phyloP scores from a whole-genome alignment of 805 yeast genomes.

The Debaryomyces castellii region DNA sequence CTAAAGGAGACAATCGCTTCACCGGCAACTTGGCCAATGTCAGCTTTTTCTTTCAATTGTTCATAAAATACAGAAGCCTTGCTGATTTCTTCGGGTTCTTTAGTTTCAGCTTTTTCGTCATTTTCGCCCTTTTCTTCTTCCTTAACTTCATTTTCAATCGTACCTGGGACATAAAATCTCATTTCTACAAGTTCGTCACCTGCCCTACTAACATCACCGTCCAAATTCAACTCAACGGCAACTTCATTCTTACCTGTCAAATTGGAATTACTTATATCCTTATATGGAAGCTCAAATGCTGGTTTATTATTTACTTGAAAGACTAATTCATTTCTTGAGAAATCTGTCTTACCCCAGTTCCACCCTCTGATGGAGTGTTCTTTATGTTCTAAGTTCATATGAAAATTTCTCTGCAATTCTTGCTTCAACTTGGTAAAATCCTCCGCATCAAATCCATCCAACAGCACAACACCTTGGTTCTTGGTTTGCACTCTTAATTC shows the following conservation, averaged over 20 bases:
- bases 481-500: conserved; percentile 88
- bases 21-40: conserved; percentile 91
- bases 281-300: conserved; percentile 85
- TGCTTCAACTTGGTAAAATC: conserved; percentile 80
- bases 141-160: conserved; percentile 49
- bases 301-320: conserved; percentile 88
- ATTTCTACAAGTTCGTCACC: conserved; percentile 97
- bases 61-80: conserved; percentile 89
- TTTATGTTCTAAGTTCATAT: conserved; percentile 68
- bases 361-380: conserved; percentile 97
- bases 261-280: conserved; percentile 77
- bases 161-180: conserved; percentile 92
- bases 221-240: conserved; percentile 77
- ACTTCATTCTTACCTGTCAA: conserved; percentile 92
- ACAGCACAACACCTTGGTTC: conserved; percentile 76
- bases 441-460: conserved; percentile 89
- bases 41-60: conserved; percentile 87
- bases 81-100: conserved; percentile 49
- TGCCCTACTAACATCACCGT: conserved; percentile 59
- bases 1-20: conserved; percentile 92
- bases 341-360: conserved; percentile 97
- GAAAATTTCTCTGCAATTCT: conserved; percentile 77
- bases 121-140: conserved; percentile 26
- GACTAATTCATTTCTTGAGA: conserved; percentile 87
- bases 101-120: conserved; percentile 36